These are phyloP conservation scores for Russula emetica DNA, from an alignment of 768 basidiomycete genomes.

Conservation along the genomic window DNA sequence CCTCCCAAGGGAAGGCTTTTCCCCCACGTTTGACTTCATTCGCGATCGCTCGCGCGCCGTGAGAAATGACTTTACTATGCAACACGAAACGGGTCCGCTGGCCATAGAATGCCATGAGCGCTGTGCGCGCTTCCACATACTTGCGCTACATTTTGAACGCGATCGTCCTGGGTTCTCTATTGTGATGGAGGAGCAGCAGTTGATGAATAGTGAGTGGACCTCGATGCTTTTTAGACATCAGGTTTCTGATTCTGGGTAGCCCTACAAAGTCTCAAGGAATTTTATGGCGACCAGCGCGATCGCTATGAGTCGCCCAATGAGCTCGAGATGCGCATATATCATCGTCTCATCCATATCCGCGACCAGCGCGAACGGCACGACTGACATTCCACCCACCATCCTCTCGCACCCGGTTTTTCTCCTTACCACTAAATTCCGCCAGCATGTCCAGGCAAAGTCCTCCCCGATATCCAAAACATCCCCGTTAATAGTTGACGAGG, in stretches of 20 bases:
- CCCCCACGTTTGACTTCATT: conserved; percentile 73
- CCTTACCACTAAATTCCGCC: conserved; percentile 75
- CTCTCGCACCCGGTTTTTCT: conserved; percentile 72
- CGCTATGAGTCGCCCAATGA: conserved; percentile 73
- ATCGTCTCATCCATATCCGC: conserved; percentile 85
- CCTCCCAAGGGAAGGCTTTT: conserved; percentile 63
- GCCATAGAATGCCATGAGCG: conserved; percentile 92
- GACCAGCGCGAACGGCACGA: conserved; percentile 76
- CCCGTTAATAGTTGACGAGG: conserved; percentile 53
- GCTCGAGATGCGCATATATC: conserved; percentile 94
- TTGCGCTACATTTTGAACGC: conserved; percentile 66
- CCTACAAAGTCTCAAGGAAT: conserved; percentile 87
- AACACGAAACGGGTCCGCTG: conserved; percentile 67
- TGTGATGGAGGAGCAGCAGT: conserved; percentile 78
- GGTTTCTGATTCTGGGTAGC: conserved; percentile 45
- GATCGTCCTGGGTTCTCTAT: conserved; percentile 55
- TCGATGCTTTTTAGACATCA: conserved; percentile 5
- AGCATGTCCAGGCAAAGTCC: conserved; percentile 75
- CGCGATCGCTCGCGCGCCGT: conserved; percentile 89
- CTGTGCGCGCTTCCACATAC: conserved; percentile 89
- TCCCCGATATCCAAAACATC: conserved; percentile 70
- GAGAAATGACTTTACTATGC: conserved; percentile 92
- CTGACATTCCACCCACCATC: conserved; percentile 63
- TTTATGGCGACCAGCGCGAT: conserved; percentile 77
- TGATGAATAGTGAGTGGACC: conserved; percentile 75